Evolutionary conservation across 1,284 basidiomycete genomes (phyloP).

Genomic region (Boletus semigastroideus): DNA sequence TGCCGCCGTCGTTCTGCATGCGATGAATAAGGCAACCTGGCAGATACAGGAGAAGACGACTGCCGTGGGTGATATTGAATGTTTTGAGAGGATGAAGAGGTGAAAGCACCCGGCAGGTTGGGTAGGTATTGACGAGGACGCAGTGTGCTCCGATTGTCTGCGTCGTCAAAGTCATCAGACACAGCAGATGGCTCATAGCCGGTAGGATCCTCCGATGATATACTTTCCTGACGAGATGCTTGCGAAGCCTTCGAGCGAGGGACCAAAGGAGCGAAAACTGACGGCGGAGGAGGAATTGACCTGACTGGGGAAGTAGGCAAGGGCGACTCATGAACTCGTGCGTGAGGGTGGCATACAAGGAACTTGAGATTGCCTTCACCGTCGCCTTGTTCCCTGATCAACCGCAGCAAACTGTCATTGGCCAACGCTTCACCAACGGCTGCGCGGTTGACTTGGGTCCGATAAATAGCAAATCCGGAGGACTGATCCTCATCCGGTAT

Average conservation of each 20-base stretch:
- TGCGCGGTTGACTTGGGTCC: conserved; percentile 78
- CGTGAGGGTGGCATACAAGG: conserved; percentile 65
- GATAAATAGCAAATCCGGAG: conserved; percentile 72
- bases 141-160: conserved; percentile 44
- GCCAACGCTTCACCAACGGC: conserved; percentile 71
- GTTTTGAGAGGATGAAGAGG: conserved; percentile 29
- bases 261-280: conserved; percentile 42
- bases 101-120: conserved; percentile 33
- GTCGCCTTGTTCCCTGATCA: conserved; percentile 76
- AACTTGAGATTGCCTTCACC: conserved; percentile 78
- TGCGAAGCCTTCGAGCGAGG: conserved; percentile 48
- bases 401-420: conserved; percentile 65
- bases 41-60: conserved; percentile 31
- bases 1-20: conserved; percentile 29
- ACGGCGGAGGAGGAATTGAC: conserved; percentile 53
- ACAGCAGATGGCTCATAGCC: conserved; percentile 66
- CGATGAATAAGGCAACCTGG: conserved; percentile 29
- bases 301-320: conserved; percentile 44
- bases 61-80: conserved; percentile 28
- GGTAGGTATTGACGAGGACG: conserved; percentile 39
- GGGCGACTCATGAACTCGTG: conserved; percentile 55
- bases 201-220: conserved; percentile 65
- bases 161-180: conserved; percentile 62
- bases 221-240: conserved; percentile 61
- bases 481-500: conserved; percentile 82